Evolutionary conservation across 495 filamentous ascomycete genomes (phyloP).

Genomic region (Hypoxylon cercidicola): DNA sequence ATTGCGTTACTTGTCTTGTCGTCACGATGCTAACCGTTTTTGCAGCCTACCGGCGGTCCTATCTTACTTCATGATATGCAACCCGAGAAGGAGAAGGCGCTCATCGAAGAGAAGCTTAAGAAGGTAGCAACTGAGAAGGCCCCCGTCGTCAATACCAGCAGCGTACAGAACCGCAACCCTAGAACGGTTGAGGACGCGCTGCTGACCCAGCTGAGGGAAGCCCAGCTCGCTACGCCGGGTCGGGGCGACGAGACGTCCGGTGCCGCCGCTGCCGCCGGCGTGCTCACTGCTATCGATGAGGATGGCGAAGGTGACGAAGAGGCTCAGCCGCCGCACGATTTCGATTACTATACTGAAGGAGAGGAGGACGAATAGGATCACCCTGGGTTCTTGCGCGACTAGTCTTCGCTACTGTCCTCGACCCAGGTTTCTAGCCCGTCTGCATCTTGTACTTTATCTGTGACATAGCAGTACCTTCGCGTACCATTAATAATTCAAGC

Average conservation of each 20-base stretch:
- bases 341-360: conserved; percentile 84
- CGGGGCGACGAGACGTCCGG: conserved; percentile 55
- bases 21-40: conserved; percentile 54
- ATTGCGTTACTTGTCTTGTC: background rate
- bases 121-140: conserved; percentile 76
- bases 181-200: conserved; percentile 44
- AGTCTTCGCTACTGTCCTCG: background rate
- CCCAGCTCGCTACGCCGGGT: conserved; percentile 31
- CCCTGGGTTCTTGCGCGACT: background rate
- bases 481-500: conserved; percentile 9
- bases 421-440: background rate
- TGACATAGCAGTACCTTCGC: conserved; percentile 23
- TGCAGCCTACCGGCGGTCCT: conserved; percentile 90
- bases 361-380: conserved; percentile 65
- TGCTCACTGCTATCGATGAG: conserved; percentile 85
- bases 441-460: conserved; percentile 26
- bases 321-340: conserved; percentile 80
- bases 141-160: conserved; percentile 53
- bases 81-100: conserved; percentile 77
- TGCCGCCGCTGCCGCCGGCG: conserved; percentile 79
- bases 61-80: conserved; percentile 88
- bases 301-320: conserved; percentile 87
- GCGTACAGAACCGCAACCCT: conserved; percentile 37
- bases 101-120: conserved; percentile 87
- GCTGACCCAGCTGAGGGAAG: conserved; percentile 39